Evolutionary conservation across 371 early-diverging fungal genomes (phyloP), one percentile per base, ranked within the genome.

Genomic region (Blastocladiella emersonii): DNA sequence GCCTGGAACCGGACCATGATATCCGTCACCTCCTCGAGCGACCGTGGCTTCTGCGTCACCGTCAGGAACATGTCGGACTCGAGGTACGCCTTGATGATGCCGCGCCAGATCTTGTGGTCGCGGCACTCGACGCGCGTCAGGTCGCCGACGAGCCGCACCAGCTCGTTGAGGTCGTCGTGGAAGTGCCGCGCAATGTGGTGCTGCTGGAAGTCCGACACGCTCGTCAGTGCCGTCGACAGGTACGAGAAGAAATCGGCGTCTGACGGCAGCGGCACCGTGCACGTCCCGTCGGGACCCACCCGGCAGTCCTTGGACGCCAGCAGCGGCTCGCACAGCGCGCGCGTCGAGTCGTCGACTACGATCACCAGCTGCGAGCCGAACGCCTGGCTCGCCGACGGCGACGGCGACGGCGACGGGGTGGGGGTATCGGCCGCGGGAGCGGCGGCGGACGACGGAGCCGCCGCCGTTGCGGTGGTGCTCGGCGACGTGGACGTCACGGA

Each of bases 121-220:
- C 30, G 53, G 32, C 53, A 51, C 15, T 25, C 32, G 27, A 23
- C 15, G 15, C 17, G 13, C 30, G 53, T 51, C 15, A 51, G 53
- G 15, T 51, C 53, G 30, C 15, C 27, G 15, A 51, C 30, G 8
- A 10, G 7, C 30, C 32, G 27, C 30, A 51, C 53, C 53, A 51
- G 15, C 1, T 51, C 13, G 30, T 8, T 30, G 30, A 51, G 53
- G 13, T 51, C 30, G 15, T 27, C 7, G 32, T 51, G 53, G 30
- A 51, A 30, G 7, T 8, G 19, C 21, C 30, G 13, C 25, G 60
- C 60, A 19, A 59, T 30, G 30, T 44, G 44, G 43, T 43, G 27
- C 8, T 39, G 25, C 30, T 65, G 66, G 36, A 65, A 62, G n/a
- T 62, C 62, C 25, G 27, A 30, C 25, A 62, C 36, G 35, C 30